Conservation (phyloP, 2,329 filamentous ascomycete species). For the Verticillium nonalfalfae region DNA sequence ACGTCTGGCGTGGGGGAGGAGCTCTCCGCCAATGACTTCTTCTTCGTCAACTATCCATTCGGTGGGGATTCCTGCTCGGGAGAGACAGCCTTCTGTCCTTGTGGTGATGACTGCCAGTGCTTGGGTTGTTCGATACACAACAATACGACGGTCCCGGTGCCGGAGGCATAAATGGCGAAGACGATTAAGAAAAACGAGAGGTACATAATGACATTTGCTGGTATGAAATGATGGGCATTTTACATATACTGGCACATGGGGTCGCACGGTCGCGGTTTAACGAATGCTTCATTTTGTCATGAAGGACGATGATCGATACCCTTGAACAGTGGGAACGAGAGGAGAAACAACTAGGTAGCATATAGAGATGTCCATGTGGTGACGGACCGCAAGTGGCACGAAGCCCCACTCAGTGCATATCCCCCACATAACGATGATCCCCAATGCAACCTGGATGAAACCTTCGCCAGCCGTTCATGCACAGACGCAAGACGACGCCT, state of each 20-base stretch:
- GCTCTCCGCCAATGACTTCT: conserved; percentile 46
- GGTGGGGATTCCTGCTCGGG: conserved; percentile 38
- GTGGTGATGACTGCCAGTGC: conserved; percentile 54
- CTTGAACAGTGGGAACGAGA: not conserved
- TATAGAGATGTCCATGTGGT: not conserved
- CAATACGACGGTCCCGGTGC: conserved; percentile 9
- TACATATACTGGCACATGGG: not conserved
- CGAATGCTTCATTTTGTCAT: not conserved
- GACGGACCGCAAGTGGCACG: not conserved
- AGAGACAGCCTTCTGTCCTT: conserved; percentile 44
- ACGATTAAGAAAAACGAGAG: not conserved
- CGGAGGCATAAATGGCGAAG: not conserved
- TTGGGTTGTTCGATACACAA: conserved; percentile 50
- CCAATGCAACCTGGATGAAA: not conserved
- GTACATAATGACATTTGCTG: not conserved
- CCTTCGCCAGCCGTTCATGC: not conserved
- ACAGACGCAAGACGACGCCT: not conserved
- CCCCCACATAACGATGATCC: not conserved
- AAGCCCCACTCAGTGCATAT: not conserved
- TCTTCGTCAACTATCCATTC: conserved; percentile 52
- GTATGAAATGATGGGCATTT: not conserved
- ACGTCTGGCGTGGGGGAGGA: conserved; percentile 41
- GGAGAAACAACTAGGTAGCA: not conserved
- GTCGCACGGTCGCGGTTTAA: not conserved
- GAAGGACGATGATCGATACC: not conserved